Evolutionary conservation across 306 rosid genomes (phyloP).

Genomic region (Inga leiocalycina): DNA sequence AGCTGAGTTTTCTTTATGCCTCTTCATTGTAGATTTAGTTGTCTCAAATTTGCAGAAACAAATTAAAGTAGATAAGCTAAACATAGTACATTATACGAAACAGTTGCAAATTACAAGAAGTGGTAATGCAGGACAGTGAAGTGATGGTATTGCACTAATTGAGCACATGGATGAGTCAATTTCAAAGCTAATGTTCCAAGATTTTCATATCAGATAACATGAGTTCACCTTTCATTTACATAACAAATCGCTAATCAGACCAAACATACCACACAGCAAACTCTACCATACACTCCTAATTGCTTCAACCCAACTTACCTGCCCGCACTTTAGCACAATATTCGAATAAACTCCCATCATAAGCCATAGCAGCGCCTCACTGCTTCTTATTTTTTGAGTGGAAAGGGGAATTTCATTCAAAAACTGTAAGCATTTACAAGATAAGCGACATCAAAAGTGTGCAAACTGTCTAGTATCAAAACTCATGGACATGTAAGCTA

Average conservation of each 20-base stretch:
- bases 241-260: background rate
- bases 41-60: background rate
- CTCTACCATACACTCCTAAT: background rate
- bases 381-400: no score
- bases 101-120: background rate
- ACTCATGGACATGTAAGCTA: no score
- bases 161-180: background rate
- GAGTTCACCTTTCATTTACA: background rate
- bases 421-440: no score
- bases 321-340: constrained; percentile 3
- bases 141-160: background rate
- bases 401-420: no score
- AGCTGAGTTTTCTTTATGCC: background rate
- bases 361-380: constrained; percentile 35
- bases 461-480: no score
- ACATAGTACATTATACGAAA: background rate
- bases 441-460: no score
- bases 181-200: constrained; percentile 1
- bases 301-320: background rate
- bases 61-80: background rate
- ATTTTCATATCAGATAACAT: background rate
- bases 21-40: background rate
- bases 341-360: constrained; percentile 10
- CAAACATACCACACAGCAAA: background rate
- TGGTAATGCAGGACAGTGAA: background rate